These are phyloP conservation scores for Trichoderma lentiforme DNA, from an alignment of 2,329 filamentous ascomycete species.

Conservation along the genomic window DNA sequence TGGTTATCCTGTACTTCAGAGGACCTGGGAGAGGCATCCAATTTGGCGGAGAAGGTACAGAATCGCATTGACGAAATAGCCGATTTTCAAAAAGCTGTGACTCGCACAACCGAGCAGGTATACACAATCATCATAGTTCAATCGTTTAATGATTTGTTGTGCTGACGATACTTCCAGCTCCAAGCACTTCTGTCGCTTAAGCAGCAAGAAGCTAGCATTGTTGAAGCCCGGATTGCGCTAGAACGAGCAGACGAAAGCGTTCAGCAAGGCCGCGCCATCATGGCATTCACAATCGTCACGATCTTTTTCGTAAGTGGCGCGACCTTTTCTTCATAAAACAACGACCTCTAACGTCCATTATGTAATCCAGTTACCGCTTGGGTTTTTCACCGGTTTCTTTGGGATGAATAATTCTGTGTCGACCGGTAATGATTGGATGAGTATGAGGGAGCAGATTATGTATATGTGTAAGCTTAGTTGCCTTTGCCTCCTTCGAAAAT, in stretches of 20 bases:
- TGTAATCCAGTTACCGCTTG: background rate
- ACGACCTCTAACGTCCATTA: background rate
- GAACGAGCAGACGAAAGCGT: background rate
- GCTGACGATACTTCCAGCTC: background rate
- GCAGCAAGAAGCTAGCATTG: background rate
- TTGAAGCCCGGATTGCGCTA: background rate
- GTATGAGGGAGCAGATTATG: background rate
- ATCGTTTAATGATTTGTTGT: background rate
- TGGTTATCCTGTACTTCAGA: too few species aligned
- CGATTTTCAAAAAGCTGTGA: background rate
- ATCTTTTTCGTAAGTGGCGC: background rate
- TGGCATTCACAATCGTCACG: background rate
- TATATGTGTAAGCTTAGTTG: background rate
- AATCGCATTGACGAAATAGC: background rate
- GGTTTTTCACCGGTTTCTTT: background rate
- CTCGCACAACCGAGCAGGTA: background rate
- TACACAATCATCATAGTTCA: background rate
- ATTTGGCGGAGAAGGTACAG: background rate
- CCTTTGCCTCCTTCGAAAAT: background rate
- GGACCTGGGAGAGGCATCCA: background rate
- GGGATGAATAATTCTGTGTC: background rate
- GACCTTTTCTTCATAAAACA: too few species aligned
- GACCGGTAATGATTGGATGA: background rate
- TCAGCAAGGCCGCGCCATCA: background rate
- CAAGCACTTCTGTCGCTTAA: background rate